These are phyloP conservation scores for Xylaria sp. DNA, from an alignment of 2,329 filamentous ascomycete genomes.

Conservation along the genomic window DNA sequence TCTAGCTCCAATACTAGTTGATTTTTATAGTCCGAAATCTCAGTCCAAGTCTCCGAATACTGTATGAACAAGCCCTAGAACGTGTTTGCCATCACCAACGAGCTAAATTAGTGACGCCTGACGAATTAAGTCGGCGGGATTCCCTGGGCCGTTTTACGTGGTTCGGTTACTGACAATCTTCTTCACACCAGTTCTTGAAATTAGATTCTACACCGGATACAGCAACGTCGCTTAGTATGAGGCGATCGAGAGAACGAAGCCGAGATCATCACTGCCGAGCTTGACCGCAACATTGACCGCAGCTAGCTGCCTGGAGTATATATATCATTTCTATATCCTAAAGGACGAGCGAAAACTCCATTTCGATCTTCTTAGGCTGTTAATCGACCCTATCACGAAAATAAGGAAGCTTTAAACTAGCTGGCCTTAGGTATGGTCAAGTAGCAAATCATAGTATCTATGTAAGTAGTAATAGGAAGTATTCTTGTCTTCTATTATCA, in stretches of 20 bases:
- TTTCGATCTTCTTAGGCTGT: neutral
- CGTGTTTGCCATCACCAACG: slow-evolving; percentile 28
- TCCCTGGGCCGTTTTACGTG: no score
- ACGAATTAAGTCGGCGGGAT: slow-evolving; percentile 24
- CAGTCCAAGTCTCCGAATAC: slow-evolving; percentile 36
- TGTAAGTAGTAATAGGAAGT: neutral
- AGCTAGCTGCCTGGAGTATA: no score
- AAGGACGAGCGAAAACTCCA: neutral
- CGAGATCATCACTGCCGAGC: slow-evolving; percentile 40
- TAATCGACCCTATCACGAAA: no score
- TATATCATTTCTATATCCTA: no score
- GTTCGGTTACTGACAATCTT: neutral
- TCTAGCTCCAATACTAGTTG: neutral
- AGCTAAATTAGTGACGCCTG: slow-evolving; percentile 33
- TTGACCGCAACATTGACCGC: slow-evolving; percentile 40
- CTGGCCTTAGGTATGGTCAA: neutral
- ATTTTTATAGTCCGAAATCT: slow-evolving; percentile 29
- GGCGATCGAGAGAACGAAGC: slow-evolving; percentile 42
- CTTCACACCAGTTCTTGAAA: slow-evolving; percentile 48
- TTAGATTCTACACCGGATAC: slow-evolving; percentile 50
- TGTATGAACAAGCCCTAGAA: slow-evolving; percentile 35
- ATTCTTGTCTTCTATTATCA: no score
- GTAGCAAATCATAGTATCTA: neutral
- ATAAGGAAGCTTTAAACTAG: no score
- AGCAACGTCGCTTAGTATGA: slow-evolving; percentile 49